Evolutionary conservation across 78 protist species (phyloP).

Genomic region (Dictyostelium intermedium): DNA sequence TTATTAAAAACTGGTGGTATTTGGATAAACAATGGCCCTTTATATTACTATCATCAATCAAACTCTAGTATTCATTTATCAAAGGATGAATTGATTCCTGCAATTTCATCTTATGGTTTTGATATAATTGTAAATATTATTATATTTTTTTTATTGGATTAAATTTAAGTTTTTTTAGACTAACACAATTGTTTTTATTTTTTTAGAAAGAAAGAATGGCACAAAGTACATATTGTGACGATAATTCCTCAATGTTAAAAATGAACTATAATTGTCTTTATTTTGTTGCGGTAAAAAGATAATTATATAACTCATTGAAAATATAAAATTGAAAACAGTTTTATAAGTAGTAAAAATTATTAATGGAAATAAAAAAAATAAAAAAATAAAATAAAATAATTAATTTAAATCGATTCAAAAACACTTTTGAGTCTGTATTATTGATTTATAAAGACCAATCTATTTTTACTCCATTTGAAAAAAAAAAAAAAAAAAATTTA

Average conservation of each 20-base stretch:
- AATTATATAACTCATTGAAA: background rate
- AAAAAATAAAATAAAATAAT: background rate
- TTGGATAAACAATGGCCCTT: conserved; percentile 64
- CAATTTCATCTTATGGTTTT: background rate
- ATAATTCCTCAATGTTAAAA: background rate
- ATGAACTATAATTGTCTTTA: background rate
- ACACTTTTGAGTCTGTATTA: too few species aligned
- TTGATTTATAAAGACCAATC: too few species aligned
- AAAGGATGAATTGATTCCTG: background rate
- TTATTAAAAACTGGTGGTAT: conserved; percentile 8
- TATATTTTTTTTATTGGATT: background rate
- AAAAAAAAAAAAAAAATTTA: background rate
- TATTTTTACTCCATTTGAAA: too few species aligned
- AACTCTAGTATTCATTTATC: background rate
- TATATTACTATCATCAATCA: background rate
- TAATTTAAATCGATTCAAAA: too few species aligned
- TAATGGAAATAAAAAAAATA: too few species aligned
- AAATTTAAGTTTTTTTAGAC: too few species aligned
- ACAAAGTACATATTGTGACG: background rate
- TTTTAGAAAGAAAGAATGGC: background rate
- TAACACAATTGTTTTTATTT: background rate
- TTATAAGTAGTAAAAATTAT: background rate
- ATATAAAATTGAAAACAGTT: background rate
- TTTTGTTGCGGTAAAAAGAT: conserved; percentile 16
- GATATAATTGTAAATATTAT: background rate